These are phyloP conservation scores for Syzygium aqueum DNA, from an alignment of 345 rosid species.

Conservation along the genomic window DNA sequence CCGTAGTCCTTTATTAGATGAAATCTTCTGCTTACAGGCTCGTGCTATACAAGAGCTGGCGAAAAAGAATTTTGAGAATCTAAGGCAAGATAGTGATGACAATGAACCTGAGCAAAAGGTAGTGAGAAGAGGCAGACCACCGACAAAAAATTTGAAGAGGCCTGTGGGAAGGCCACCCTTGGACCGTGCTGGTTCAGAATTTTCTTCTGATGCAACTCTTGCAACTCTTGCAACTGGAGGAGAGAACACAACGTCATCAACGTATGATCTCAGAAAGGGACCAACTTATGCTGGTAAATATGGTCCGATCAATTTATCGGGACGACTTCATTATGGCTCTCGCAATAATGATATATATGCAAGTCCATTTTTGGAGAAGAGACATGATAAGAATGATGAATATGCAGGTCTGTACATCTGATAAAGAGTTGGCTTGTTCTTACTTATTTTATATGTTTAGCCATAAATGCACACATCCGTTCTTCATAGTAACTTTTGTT, in stretches of 20 bases:
- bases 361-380: slow-evolving; percentile 33
- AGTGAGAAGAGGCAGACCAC: slow-evolving; percentile 63
- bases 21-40: slow-evolving; percentile 40
- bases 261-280: slow-evolving; percentile 31
- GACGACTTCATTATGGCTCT: slow-evolving; percentile 21
- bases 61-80: slow-evolving; percentile 61
- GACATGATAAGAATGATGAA: slow-evolving; percentile 42
- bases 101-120: slow-evolving; percentile 39
- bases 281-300: slow-evolving; percentile 22
- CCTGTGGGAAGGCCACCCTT: slow-evolving; percentile 37
- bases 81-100: slow-evolving; percentile 79
- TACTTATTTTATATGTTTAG: not conserved
- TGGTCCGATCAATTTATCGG: slow-evolving; percentile 22
- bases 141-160: slow-evolving; percentile 39
- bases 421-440: not conserved
- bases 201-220: slow-evolving; percentile 43
- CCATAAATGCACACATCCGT: not conserved
- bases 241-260: slow-evolving; percentile 22
- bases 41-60: slow-evolving; percentile 83
- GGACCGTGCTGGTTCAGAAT: slow-evolving; percentile 29
- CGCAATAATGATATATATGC: slow-evolving; percentile 20
- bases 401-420: slow-evolving; percentile 25
- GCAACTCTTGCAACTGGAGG: slow-evolving; percentile 46
- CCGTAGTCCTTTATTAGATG: not conserved
- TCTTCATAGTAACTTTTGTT: not conserved